Percentiles rank a stretch among this genome's conserved stretches.
Evolutionary conservation across 306 rosid genomes (phyloP).

Genomic region (Fagus sylvatica): DNA sequence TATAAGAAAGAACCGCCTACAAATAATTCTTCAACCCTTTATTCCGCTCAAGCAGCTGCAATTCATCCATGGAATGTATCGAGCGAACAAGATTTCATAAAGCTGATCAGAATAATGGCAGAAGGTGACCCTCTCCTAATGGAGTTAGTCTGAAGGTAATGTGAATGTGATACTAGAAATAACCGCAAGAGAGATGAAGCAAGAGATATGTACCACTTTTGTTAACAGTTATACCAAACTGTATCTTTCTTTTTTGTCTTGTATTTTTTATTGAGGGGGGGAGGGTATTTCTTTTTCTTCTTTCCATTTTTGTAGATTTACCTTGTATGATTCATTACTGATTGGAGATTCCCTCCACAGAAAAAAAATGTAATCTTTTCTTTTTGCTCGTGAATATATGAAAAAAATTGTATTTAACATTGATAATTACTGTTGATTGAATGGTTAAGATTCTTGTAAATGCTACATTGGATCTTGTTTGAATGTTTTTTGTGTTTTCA

Average conservation of each 20-base stretch:
- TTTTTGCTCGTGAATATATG: constrained; percentile 47
- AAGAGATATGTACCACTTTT: constrained; percentile 41
- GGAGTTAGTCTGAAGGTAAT: constrained; percentile 86
- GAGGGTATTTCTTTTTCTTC: constrained; percentile 16
- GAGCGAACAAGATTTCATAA: constrained; percentile 84
- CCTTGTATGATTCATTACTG: constrained; percentile 52
- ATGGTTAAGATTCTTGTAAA: constrained; percentile 29
- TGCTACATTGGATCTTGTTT: constrained; percentile 2
- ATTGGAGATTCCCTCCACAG: constrained; percentile 39
- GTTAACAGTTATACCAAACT: constrained; percentile 29
- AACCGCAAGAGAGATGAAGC: constrained; percentile 27
- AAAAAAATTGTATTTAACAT: constrained; percentile 51
- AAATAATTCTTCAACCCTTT: constrained; percentile 63
- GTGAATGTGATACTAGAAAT: constrained; percentile 31
- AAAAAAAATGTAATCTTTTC: constrained; percentile 54
- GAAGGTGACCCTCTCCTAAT: constrained; percentile 93
- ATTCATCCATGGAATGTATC: constrained; percentile 90
- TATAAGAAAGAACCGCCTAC: constrained; percentile 56
- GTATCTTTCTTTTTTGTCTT: constrained; percentile 15
- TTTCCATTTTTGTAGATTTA: constrained; percentile 49
- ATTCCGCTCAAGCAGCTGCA: constrained; percentile 78
- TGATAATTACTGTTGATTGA: constrained; percentile 40
- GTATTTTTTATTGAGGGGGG: constrained; percentile 5
- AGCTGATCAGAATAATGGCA: constrained; percentile 89
- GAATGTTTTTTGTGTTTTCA: neutral